Evolutionary conservation across 495 filamentous ascomycete species (phyloP).

Genomic region (Tetracladium setigerum): DNA sequence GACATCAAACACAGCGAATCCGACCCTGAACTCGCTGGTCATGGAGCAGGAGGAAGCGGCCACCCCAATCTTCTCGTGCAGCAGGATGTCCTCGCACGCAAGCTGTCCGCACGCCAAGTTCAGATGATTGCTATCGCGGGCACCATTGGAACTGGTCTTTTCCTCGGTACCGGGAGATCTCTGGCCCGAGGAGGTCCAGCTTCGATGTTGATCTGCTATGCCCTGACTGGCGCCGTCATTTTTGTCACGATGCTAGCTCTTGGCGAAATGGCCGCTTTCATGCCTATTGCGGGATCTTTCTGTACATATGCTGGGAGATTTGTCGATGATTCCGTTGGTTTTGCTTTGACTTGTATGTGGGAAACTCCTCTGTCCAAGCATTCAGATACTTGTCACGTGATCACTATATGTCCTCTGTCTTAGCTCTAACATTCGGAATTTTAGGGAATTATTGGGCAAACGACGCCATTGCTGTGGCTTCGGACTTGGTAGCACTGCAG

Average conservation of each 20-base stretch:
- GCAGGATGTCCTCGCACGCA: conserved; percentile 10
- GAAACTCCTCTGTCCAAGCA: no score
- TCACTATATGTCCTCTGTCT: conserved; percentile 57
- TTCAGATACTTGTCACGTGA: no score
- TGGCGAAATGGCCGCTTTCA: conserved; percentile 67
- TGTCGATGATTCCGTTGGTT: conserved; percentile 65
- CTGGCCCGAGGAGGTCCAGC: conserved; percentile 56
- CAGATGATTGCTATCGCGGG: conserved; percentile 59
- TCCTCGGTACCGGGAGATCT: conserved; percentile 56
- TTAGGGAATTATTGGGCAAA: conserved; percentile 52
- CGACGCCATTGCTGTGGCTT: conserved; percentile 47
- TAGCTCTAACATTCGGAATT: conserved; percentile 46
- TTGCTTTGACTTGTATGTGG: conserved; percentile 43
- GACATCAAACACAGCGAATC: no score
- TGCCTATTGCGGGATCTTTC: conserved; percentile 68
- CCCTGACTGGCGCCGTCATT: conserved; percentile 39
- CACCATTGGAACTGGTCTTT: conserved; percentile 61
- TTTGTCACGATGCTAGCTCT: conserved; percentile 41
- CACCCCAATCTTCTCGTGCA: conserved; percentile 11
- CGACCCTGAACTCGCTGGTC: not conserved
- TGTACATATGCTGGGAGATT: conserved; percentile 67
- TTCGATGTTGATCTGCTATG: conserved; percentile 55
- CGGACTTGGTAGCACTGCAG: conserved; percentile 47
- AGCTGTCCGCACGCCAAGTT: conserved; percentile 38
- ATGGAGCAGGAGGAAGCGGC: not conserved